Conservation (phyloP, 2,329 filamentous ascomycete genomes). For the Arthroderma sp. region DNA sequence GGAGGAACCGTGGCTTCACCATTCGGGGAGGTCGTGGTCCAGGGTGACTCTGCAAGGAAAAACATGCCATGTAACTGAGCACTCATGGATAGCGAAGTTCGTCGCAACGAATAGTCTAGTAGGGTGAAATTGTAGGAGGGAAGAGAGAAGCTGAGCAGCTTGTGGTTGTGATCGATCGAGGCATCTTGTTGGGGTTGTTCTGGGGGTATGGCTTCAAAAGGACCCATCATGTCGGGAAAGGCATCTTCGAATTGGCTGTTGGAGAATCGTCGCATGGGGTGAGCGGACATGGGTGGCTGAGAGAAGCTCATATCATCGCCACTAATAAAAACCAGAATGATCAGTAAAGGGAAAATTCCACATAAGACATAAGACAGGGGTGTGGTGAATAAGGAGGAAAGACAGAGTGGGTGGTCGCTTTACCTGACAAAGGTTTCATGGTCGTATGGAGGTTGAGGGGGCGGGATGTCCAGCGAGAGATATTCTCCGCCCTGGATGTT, state of each 20-base stretch:
- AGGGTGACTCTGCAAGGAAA: slow-evolving; percentile 52
- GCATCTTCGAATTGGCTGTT: slow-evolving; percentile 35
- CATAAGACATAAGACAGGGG: background rate
- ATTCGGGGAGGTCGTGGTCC: slow-evolving; percentile 39
- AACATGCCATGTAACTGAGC: slow-evolving; percentile 58
- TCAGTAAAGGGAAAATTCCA: slow-evolving; percentile 1
- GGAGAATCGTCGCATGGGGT: slow-evolving; percentile 38
- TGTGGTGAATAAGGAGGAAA: slow-evolving; percentile 4
- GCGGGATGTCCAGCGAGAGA: slow-evolving; percentile 41
- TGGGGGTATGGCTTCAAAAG: slow-evolving; percentile 22
- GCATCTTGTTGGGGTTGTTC: slow-evolving; percentile 32
- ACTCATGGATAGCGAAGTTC: slow-evolving; percentile 43
- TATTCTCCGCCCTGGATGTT: slow-evolving; percentile 37
- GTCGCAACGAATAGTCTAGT: slow-evolving; percentile 45
- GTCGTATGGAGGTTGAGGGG: slow-evolving; percentile 48
- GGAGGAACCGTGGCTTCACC: slow-evolving; percentile 38
- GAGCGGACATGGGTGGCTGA: slow-evolving; percentile 26
- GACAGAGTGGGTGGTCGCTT: slow-evolving; percentile 13
- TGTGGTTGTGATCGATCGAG: slow-evolving; percentile 51
- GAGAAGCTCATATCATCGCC: slow-evolving; percentile 41
- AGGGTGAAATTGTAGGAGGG: slow-evolving; percentile 48
- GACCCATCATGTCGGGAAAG: slow-evolving; percentile 33
- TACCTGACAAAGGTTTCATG: slow-evolving; percentile 49
- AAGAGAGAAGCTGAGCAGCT: slow-evolving; percentile 61
- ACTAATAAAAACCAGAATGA: slow-evolving; percentile 16